Evolutionary conservation across 345 rosid species (phyloP).

Genomic region (Ceriops tagal): DNA sequence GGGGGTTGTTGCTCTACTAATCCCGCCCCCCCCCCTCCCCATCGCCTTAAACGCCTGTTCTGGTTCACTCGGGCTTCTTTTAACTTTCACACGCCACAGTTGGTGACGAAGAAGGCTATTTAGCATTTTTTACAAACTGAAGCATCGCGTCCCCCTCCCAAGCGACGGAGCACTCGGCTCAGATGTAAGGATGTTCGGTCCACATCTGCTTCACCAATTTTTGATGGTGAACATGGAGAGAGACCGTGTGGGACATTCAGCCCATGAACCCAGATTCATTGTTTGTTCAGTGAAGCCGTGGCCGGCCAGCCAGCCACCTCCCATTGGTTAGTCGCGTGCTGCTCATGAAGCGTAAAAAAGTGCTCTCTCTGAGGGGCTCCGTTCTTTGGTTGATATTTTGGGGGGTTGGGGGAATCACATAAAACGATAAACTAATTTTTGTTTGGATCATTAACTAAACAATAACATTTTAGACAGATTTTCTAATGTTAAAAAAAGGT

Average conservation of each 20-base stretch:
- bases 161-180: slow-evolving; percentile 26
- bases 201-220: neutral
- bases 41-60: slow-evolving; percentile 15
- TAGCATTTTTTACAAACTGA: neutral
- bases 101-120: neutral
- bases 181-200: neutral
- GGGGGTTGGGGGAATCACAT: slow-evolving; percentile 8
- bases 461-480: no score
- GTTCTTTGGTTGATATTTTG: slow-evolving; percentile 6
- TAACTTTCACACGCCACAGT: neutral
- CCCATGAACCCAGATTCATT: neutral
- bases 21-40: slow-evolving; percentile 19
- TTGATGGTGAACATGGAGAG: slow-evolving; percentile 8
- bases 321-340: slow-evolving; percentile 2
- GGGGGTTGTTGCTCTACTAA: neutral
- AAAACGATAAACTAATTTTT: no score
- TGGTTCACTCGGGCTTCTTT: slow-evolving; percentile 41
- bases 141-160: neutral
- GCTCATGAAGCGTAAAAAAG: slow-evolving; percentile 1
- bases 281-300: slow-evolving; percentile 16
- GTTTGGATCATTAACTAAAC: no score
- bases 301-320: slow-evolving; percentile 33
- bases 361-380: slow-evolving; percentile 16
- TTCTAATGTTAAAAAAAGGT: no score
- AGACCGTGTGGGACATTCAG: slow-evolving; percentile 1